Conservation (phyloP, 371 early-diverging fungal genomes). For the Lichtheimia hyalospora region DNA sequence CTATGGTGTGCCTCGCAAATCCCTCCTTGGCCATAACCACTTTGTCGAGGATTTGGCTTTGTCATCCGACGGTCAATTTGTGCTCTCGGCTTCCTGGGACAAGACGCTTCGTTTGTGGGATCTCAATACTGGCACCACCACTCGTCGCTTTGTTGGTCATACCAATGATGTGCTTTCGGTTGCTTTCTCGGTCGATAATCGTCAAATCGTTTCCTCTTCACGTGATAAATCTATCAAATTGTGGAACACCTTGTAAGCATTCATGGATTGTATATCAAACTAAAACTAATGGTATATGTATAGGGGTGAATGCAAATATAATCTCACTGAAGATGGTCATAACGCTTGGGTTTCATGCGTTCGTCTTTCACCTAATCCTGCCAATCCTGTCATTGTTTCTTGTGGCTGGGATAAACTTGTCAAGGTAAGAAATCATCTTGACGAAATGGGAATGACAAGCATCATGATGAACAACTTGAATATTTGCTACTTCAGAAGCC, state of each 20-base stretch:
- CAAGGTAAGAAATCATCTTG: constrained; percentile 55
- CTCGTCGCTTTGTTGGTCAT: constrained; percentile 96
- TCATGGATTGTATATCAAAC: background rate
- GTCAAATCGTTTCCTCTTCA: constrained; percentile 96
- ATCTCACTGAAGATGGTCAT: constrained; percentile 92
- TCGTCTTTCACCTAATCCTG: constrained; percentile 97
- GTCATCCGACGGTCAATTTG: constrained; percentile 97
- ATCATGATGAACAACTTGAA: constrained; percentile 6
- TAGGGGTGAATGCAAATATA: constrained; percentile 97
- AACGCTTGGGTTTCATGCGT: constrained; percentile 98
- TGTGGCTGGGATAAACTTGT: constrained; percentile 99
- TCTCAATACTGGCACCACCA: constrained; percentile 89
- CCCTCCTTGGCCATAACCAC: constrained; percentile 96
- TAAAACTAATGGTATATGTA: background rate
- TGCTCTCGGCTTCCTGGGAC: constrained; percentile 97
- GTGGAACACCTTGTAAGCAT: constrained; percentile 91
- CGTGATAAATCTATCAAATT: constrained; percentile 98
- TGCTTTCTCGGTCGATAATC: constrained; percentile 98
- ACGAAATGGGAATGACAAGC: background rate
- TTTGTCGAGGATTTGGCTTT: constrained; percentile 96
- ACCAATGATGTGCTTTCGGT: constrained; percentile 96
- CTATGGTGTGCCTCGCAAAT: constrained; percentile 90
- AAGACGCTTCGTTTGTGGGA: constrained; percentile 99
- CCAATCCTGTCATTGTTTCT: constrained; percentile 95
- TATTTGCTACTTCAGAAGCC: constrained; percentile 18